Base-by-base conservation (phyloP, 129 eudicot genomes). In the Flaveria robusta region DNA sequence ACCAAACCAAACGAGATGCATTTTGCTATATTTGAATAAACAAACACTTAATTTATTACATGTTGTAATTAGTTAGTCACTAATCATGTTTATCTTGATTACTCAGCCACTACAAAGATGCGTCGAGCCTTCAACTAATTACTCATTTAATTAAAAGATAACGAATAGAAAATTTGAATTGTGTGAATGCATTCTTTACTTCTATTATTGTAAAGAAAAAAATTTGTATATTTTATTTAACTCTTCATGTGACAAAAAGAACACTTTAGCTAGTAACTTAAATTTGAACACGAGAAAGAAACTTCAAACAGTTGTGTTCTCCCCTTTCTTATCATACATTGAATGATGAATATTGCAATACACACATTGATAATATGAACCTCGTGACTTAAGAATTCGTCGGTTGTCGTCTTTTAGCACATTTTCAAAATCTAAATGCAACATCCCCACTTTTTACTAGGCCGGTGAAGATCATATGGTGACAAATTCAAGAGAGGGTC, bases 21-120 rank as follows among this genome's bases (percentile, higher is more conserved):
- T 47, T 54, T 54, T 11, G 68, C 39, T 27, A 73, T 22, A 47
- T 37, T 37, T 39, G 66, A 66, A 42, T 51, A 76, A 65, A 66
- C 42, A 76, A 19, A 51, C 81, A 77, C 56, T 55, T 67, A 52
- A 66, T 19, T 4, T 37, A 16, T 39, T 8, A 39, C 19, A 16
- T 23, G 5, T 39, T 37, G 20, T 19, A 51, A 76, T 52, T 76
- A 66, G 65, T 69, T 37, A 50, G 52, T 9, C 15, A 67, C 19
- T 54, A 52, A 51, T 67, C 56, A 77, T 67, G 81, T 67, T 67
- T 52, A 67, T 77, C 81, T 76, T 66, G 67, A 66, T 66, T 52
- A 66, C 74, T 76, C 37, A 66, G 66, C 43, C 66, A 66, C 26
- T 64, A 50, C 58, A 41, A 49, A 46, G 66, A 65, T 64, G 80